These are phyloP conservation scores for Cyberlindnera maritima DNA, from an alignment of 805 yeast species.

Conservation along the genomic window DNA sequence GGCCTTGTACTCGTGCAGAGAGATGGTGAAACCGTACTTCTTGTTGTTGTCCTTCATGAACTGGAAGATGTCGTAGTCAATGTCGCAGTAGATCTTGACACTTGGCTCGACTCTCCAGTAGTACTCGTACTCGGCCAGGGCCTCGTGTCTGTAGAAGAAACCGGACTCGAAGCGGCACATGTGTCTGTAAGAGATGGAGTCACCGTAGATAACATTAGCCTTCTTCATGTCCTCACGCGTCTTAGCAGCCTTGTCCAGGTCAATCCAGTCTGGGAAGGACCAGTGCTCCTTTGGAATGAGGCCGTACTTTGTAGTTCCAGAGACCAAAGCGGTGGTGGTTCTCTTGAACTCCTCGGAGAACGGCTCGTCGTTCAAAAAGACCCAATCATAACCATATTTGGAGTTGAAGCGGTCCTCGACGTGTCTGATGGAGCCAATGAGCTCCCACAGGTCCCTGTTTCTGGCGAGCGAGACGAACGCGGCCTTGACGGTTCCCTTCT, in stretches of 20 bases:
- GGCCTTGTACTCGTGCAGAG: constrained; percentile 60
- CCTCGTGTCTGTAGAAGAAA: constrained; percentile 64
- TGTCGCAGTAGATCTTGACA: constrained; percentile 57
- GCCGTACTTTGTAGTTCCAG: constrained; percentile 66
- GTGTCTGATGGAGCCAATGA: constrained; percentile 58
- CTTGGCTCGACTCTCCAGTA: constrained; percentile 83
- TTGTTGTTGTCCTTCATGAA: constrained; percentile 55
- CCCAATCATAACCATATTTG: constrained; percentile 71
- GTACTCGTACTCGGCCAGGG: constrained; percentile 58
- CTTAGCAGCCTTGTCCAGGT: constrained; percentile 45
- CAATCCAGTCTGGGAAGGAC: constrained; percentile 68
- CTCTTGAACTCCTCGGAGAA: constrained; percentile 56
- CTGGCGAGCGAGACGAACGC: constrained; percentile 69
- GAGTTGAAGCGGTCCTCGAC: constrained; percentile 68
- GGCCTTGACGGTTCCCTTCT: constrained; percentile 44
- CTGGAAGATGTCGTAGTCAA: constrained; percentile 63
- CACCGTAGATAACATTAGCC: constrained; percentile 54
- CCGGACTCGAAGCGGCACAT: constrained; percentile 55
- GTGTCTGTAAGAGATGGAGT: constrained; percentile 61
- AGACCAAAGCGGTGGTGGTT: constrained; percentile 45
- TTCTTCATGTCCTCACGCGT: constrained; percentile 44
- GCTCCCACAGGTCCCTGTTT: constrained; percentile 57
- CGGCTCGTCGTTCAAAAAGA: constrained; percentile 67
- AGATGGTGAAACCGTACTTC: constrained; percentile 66
- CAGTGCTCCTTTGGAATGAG: constrained; percentile 60